phyloP scores from a whole-genome alignment of 2,329 filamentous ascomycete species.

The Ophiostoma ips region DNA sequence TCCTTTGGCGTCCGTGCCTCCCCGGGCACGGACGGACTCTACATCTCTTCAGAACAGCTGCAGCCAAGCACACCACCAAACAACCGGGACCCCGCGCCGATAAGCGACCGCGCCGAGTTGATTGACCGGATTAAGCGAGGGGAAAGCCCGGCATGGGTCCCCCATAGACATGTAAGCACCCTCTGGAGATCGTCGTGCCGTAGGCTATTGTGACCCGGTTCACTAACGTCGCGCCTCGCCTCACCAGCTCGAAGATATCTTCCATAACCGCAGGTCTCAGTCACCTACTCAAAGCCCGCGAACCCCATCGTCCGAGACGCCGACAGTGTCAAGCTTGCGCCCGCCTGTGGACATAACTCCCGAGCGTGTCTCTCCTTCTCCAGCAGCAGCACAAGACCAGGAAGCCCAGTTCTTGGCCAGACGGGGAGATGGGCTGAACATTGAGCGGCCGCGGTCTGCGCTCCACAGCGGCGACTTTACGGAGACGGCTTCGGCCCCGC shows the following conservation, averaged over 20 bases:
- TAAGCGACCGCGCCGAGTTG: slow-evolving; percentile 56
- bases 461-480: slow-evolving; percentile 56
- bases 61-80: not conserved
- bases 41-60: not conserved
- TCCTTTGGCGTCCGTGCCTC: not conserved
- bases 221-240: not conserved
- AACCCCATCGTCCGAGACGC: slow-evolving; percentile 22
- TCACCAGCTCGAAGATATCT: slow-evolving; percentile 29
- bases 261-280: slow-evolving; percentile 18
- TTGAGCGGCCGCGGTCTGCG: slow-evolving; percentile 70
- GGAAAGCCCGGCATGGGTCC: slow-evolving; percentile 58
- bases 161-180: slow-evolving; percentile 44
- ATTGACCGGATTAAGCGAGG: slow-evolving; percentile 74
- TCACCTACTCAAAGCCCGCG: slow-evolving; percentile 25
- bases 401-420: slow-evolving; percentile 27
- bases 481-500: slow-evolving; percentile 14
- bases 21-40: not conserved
- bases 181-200: not conserved
- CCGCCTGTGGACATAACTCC: slow-evolving; percentile 35
- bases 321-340: slow-evolving; percentile 22
- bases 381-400: slow-evolving; percentile 16
- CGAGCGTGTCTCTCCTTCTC: slow-evolving; percentile 25
- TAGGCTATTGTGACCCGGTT: not conserved
- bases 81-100: not conserved
- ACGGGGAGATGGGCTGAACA: slow-evolving; percentile 44